Evolutionary conservation across 495 filamentous ascomycete genomes (phyloP).

Genomic region (Filosporella fistucella): DNA sequence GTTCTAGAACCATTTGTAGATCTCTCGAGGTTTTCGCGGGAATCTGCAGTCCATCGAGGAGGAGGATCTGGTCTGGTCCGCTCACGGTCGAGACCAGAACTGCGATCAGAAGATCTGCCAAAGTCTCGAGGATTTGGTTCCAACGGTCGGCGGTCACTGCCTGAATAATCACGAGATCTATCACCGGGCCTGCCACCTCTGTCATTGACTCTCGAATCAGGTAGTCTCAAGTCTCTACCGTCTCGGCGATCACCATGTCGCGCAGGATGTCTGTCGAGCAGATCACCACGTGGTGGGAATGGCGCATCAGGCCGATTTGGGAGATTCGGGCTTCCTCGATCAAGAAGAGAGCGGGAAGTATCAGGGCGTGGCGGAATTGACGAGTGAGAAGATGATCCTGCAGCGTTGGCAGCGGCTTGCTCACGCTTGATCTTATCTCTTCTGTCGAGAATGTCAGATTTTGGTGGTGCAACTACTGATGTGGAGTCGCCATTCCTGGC

Average conservation of each 20-base stretch:
- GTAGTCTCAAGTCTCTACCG: conserved; percentile 23
- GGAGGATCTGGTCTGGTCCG: conserved; percentile 19
- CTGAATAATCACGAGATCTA: conserved; percentile 24
- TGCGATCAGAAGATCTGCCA: conserved; percentile 23
- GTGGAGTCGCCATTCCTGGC: neutral
- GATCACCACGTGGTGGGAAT: conserved; percentile 22
- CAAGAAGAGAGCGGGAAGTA: conserved; percentile 14
- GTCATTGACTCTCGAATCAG: conserved; percentile 21
- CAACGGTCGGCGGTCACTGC: conserved; percentile 20
- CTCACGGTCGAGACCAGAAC: conserved; percentile 9
- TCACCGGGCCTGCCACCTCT: conserved; percentile 26
- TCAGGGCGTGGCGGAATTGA: conserved; percentile 24
- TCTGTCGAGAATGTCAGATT: conserved; percentile 27
- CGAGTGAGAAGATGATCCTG: conserved; percentile 27
- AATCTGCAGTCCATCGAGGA: conserved; percentile 20
- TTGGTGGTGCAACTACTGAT: conserved; percentile 24
- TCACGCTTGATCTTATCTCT: conserved; percentile 29
- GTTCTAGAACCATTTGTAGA: conserved; percentile 6
- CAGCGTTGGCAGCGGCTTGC: conserved; percentile 26
- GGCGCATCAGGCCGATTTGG: conserved; percentile 23
- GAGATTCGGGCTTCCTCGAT: conserved; percentile 13
- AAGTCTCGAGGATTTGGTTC: conserved; percentile 25
- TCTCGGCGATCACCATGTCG: conserved; percentile 26
- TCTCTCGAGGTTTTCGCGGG: conserved; percentile 21
- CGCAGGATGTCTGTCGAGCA: conserved; percentile 21